Conservation (phyloP, 768 basidiomycete species). For the Suillus subaureus region DNA sequence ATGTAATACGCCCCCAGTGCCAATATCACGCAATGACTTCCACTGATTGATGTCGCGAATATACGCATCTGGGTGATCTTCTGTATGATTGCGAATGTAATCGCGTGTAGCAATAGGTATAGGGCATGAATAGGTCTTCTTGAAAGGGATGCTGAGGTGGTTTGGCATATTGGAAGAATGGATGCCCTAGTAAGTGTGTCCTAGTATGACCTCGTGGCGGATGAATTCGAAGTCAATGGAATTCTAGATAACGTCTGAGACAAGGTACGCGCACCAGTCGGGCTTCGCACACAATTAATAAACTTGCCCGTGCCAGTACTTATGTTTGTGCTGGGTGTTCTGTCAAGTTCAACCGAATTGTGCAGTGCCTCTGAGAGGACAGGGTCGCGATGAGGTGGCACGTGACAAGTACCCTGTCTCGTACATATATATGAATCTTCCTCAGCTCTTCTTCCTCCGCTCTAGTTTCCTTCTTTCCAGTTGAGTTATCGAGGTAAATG, state of each 20-base stretch:
- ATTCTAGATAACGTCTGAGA: neutral
- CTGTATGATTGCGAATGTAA: constrained; percentile 69
- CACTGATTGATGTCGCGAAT: constrained; percentile 74
- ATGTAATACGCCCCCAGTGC: constrained; percentile 51
- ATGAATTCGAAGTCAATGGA: neutral
- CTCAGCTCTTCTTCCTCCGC: neutral
- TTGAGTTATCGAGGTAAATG: neutral
- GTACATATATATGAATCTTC: no score
- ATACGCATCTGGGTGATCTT: constrained; percentile 85
- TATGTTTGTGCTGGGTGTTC: neutral
- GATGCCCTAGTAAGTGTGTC: neutral
- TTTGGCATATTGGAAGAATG: constrained; percentile 55
- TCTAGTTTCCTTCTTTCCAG: neutral
- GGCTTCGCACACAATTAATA: neutral
- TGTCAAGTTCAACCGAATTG: neutral
- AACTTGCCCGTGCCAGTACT: neutral
- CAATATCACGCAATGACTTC: constrained; percentile 63
- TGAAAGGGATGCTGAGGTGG: constrained; percentile 73
- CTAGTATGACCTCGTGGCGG: neutral
- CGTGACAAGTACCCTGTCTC: neutral
- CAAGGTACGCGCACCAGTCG: neutral
- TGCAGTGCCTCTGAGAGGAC: no score
- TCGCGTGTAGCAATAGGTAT: constrained; percentile 57
- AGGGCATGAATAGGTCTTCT: constrained; percentile 60
- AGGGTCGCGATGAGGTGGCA: neutral